These are phyloP conservation scores for Aegilops tauschii DNA, from an alignment of 176 grass and related monocot species.

Conservation along the genomic window DNA sequence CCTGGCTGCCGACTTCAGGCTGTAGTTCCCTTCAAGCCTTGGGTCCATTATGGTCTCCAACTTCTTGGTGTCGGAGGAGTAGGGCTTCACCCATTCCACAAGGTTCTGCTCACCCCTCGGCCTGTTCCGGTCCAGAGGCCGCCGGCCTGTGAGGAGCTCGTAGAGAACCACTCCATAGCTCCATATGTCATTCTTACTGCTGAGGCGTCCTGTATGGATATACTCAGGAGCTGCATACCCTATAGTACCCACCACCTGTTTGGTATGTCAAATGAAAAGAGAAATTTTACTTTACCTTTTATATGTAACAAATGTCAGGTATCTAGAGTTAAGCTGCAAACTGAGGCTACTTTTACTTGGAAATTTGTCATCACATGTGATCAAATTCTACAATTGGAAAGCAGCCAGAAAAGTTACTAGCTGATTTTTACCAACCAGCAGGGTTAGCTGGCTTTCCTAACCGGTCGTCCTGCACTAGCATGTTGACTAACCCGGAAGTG, in stretches of 20 bases:
- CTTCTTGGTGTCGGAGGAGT: slow-evolving; percentile 57
- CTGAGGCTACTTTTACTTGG: not conserved
- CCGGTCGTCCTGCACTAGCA: not conserved
- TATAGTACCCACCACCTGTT: slow-evolving; percentile 87
- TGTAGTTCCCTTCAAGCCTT: slow-evolving; percentile 58
- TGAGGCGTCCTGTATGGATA: slow-evolving; percentile 83
- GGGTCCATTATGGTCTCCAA: slow-evolving; percentile 69
- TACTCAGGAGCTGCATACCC: slow-evolving; percentile 97
- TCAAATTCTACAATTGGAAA: slow-evolving; percentile 15
- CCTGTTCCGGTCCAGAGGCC: slow-evolving; percentile 75
- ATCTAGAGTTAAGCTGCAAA: not conserved
- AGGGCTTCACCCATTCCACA: slow-evolving; percentile 84
- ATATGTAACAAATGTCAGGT: not conserved
- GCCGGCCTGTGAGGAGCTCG: slow-evolving; percentile 82
- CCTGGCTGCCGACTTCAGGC: slow-evolving; percentile 58
- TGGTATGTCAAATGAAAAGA: slow-evolving; percentile 20
- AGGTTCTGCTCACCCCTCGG: slow-evolving; percentile 78
- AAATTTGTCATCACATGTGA: slow-evolving; percentile 16
- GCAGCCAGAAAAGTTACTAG: slow-evolving; percentile 16
- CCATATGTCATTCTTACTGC: slow-evolving; percentile 90
- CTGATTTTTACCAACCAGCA: slow-evolving; percentile 22
- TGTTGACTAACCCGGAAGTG: slow-evolving; percentile 25
- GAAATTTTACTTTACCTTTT: not conserved
- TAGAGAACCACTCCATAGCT: slow-evolving; percentile 85
- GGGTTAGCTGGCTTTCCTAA: slow-evolving; percentile 21